Base-by-base conservation (phyloP, 352 stramenopile species). In the Phytopythium montanum region DNA sequence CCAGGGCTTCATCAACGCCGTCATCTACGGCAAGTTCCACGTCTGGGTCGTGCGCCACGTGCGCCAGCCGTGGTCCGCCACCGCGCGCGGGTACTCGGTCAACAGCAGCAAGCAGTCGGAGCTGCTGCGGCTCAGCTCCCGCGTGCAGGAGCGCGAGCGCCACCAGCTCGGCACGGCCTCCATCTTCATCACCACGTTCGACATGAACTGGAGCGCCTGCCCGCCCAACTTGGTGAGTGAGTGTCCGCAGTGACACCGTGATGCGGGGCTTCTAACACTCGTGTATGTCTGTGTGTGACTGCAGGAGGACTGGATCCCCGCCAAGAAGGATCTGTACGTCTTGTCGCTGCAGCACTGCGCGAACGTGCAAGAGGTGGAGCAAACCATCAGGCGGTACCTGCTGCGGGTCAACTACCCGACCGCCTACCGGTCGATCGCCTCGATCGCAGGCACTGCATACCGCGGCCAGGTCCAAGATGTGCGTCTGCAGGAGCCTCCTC, bases 11-110 rank as follows among this genome's bases (percentile, higher is more conserved):
- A 77, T 91, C 19, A 93, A 93, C 42, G 85, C 85, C 3, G 76
- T 93, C 5, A 93, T 95, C 42, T 95, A 95, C 61, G 85, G 83
- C 48, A 92, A 92, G 55, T 90, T 93, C 59, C 84, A 93, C 62
- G 74, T 88, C 33, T 93, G 80, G 78, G 74, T 93, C 19, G 80
- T 80, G 0, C 84, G 84, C 0, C 77, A 90, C 53, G 72, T 87
- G 4, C 65, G 84, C 6, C 60, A 69, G 9, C 69, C 70, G 1
- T 78, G 71, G 70, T 54, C 59, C 10, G 63, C 69, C 39, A 76
- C 65, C 21, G 63, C 54, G 9, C 52, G 64, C 16, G 64, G 59
- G 3, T 74, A 61, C n/a, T 75, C 65, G 9, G 69, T 49, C 0
- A 72, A 77, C 36, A 79, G 73, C 52, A 73, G 61, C 45, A 85